Conservation (phyloP, 2,329 filamentous ascomycete species). For the Colletotrichum plurivorum region DNA sequence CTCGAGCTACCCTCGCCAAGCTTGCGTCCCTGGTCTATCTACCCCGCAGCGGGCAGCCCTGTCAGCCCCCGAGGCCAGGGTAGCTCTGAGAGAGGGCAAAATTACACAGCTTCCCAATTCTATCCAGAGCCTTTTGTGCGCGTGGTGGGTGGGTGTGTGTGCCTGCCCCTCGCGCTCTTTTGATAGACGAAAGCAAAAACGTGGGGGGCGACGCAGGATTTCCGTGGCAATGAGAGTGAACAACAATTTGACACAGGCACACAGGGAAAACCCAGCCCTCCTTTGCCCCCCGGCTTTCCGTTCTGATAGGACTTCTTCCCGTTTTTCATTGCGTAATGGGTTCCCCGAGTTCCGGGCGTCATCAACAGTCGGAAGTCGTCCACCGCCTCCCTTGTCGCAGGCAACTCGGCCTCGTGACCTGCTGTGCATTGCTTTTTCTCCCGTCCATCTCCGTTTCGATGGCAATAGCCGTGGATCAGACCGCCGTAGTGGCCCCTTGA, state of each 20-base stretch:
- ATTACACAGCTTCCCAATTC: conserved; percentile 9
- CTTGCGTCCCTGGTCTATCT: conserved; percentile 1
- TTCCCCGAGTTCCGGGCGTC: background rate
- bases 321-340: conserved; percentile 16
- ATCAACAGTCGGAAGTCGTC: background rate
- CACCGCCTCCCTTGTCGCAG: conserved; percentile 28
- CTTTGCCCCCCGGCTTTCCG: background rate
- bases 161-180: conserved; percentile 23
- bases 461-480: background rate
- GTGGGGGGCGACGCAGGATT: conserved; percentile 6
- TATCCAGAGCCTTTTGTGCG: background rate
- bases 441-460: background rate
- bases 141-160: background rate
- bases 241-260: background rate
- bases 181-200: conserved; percentile 1
- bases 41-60: conserved; percentile 31
- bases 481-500: conserved; percentile 5
- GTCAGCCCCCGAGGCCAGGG: conserved; percentile 9
- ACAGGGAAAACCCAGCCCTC: background rate
- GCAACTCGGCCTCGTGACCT: conserved; percentile 26
- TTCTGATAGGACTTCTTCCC: background rate
- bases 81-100: conserved; percentile 10
- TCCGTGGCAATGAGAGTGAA: background rate
- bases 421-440: conserved; percentile 24
- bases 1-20: background rate